Base-by-base conservation (phyloP, 2,329 filamentous ascomycete species). In the Microdochium trichocladiopsis region DNA sequence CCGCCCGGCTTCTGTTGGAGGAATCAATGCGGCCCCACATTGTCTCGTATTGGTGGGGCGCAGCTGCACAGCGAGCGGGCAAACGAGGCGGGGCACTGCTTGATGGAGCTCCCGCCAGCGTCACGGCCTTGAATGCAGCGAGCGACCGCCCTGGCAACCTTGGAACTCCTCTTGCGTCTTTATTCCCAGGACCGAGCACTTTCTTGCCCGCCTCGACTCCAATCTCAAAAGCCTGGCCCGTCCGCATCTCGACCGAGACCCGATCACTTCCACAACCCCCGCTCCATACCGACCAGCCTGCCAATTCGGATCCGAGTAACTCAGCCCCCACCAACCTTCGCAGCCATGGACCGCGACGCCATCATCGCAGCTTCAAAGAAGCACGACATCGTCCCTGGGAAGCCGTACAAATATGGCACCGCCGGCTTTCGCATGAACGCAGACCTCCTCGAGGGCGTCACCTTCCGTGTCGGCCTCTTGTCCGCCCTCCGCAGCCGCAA, bases 401-500 rank as follows among this genome's bases (percentile, higher is more conserved):
- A 75, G 52, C 60, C 70, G 53, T 86, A 83, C 72, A 82, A 79
- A 60, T 86, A 86, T 70, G 83, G 83, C 59, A 86, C 83, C 25
- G 83, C 83, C 47, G 83, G 83, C 55, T 86, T 86, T 66, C 82
- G 83, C 61, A 86, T 86, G 83, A 81, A 79, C 66, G 81, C 83
- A 28, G 86, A 91, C 63, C 81, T 95, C 52, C 87, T 97, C 63
- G 89, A 95, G 66, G 94, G 90, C 33, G 90, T 99, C 57, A 83
- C 95, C 61, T 96, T 93, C 72, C 87, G 92, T 48, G 92, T 96
- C 58, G 94, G 93, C 50, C 82, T 99, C 55, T 83, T 96, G 53
- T 90, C 94, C 28, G 84, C 88, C 52, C 80, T 97, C 50, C 87
- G 94, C 57, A 96, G 91, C 58, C 88, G 90, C 67, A 95, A 94